Evolutionary conservation across 2,329 filamentous ascomycete species (phyloP).

Genomic region (Aspergillus pseudonomiae): DNA sequence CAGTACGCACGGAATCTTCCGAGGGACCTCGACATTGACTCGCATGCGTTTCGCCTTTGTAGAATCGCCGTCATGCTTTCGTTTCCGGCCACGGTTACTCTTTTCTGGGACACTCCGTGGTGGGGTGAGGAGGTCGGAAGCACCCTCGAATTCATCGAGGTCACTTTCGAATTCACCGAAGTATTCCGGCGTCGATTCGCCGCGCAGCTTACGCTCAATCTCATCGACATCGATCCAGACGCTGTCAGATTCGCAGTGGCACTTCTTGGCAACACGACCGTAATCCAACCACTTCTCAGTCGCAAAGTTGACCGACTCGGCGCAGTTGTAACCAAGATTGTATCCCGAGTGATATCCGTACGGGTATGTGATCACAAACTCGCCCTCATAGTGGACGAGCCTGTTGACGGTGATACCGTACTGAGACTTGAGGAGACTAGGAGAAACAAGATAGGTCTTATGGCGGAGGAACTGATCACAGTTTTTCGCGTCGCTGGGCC

Average conservation of each 20-base stretch:
- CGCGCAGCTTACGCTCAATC: constrained; percentile 89
- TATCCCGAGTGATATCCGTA: constrained; percentile 99
- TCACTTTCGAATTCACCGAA: constrained; percentile 62
- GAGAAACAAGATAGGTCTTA: constrained; percentile 96
- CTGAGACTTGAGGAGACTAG: constrained; percentile 79
- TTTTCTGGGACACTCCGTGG: constrained; percentile 74
- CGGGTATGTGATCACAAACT: constrained; percentile 97
- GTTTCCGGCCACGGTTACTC: constrained; percentile 66
- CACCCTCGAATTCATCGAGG: constrained; percentile 62
- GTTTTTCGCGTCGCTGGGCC: constrained; percentile 92
- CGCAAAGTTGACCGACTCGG: constrained; percentile 97
- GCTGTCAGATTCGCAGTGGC: constrained; percentile 94
- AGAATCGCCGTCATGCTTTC: constrained; percentile 62
- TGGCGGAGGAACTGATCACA: constrained; percentile 96
- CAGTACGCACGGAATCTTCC: constrained; percentile 81
- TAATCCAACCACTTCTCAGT: constrained; percentile 94
- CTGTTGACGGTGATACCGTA: constrained; percentile 97
- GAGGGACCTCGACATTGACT: constrained; percentile 70
- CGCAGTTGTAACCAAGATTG: constrained; percentile 97
- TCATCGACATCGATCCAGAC: constrained; percentile 98
- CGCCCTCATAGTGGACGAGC: constrained; percentile 90
- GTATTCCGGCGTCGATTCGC: constrained; percentile 67
- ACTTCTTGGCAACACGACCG: constrained; percentile 94
- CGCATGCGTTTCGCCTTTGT: constrained; percentile 77
- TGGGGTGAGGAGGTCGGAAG: constrained; percentile 75